A percentile compares a stretch with the other conserved stretches of the same genome.
Conservation (phyloP, 1,284 basidiomycete genomes). For the Cystobasidiaceae sp. region DNA sequence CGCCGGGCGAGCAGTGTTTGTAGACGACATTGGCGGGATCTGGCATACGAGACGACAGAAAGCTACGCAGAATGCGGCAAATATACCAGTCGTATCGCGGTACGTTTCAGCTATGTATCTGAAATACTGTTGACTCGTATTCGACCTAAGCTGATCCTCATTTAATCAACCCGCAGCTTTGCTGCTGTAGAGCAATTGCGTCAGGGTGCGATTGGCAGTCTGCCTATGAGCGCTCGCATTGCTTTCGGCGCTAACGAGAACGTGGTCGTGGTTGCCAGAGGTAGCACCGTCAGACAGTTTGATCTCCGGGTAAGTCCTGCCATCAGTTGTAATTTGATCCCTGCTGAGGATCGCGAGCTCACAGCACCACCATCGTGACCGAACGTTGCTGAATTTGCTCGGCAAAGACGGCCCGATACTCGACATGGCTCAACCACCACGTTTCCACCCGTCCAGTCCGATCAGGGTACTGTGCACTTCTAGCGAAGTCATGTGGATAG, state of each 20-base stretch:
- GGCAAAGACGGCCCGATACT: conserved; percentile 1
- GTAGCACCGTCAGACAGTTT: not conserved
- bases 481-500: conserved; percentile 21
- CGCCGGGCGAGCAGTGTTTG: not conserved
- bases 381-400: not conserved
- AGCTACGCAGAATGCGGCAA: too few species aligned
- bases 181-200: conserved; percentile 8
- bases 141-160: not conserved
- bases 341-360: too few species aligned
- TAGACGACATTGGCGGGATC: not conserved
- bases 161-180: not conserved
- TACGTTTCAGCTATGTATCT: too few species aligned
- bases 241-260: not conserved
- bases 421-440: not conserved
- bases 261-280: not conserved
- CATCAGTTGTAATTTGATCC: not conserved
- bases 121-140: too few species aligned
- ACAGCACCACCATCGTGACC: conserved; percentile 1
- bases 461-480: conserved; percentile 4
- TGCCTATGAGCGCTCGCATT: not conserved
- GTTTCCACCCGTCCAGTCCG: not conserved
- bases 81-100: too few species aligned
- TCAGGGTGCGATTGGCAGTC: not conserved
- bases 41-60: not conserved
- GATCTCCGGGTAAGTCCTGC: not conserved